Base-by-base conservation (phyloP, 192 early-diverging fungal species). In the Mortierella hygrophila region DNA sequence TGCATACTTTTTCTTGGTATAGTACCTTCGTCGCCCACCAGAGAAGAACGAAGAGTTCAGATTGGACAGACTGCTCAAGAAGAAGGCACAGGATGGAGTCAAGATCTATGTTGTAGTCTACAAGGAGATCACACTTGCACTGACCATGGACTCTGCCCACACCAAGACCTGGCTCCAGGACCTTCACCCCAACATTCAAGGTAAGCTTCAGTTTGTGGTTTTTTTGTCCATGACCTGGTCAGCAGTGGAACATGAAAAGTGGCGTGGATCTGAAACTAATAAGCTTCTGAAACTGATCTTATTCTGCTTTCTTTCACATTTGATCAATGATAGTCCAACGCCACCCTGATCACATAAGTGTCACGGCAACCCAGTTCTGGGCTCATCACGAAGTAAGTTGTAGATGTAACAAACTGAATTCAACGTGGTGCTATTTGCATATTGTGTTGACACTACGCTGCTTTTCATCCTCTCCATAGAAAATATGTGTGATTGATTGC, bases 61-160 rank as follows among this genome's bases (percentile, higher is more conserved):
- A 16, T 75, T 97, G 21, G 96, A 97, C 81, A 90, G 93, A 18
- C 83, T 97, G 72, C 87, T 97, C 10, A 90, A 95, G 88, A 89
- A 91, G 78, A 97, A 97, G 83, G 96, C 96, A 52, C 90, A 92
- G 70, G 93, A 96, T 88, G 96, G 96, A 10, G 92, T 97, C 13
- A 92, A 93, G 88, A 96, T 97, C 74, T 97, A 95, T 78, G 92
- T 97, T 60, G 90, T 95, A 0, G 90, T 97, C 15, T 97, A 97
- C 88, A 96, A 97, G 85, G 96, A 97, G 72, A 89, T 96, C 40
- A 92, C 92, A 1, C 85, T 94, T 41, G 93, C 95, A 54, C 85
- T 97, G 47, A 91, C 95, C 11, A 81, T 94, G 75, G 92, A 94
- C 82, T 95, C 95, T 46, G 87, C 92, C 35, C 93, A 96, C 70